A percentile compares a stretch with the other conserved stretches of the same genome.
These are phyloP conservation scores for Cicer chorassanicum DNA, from an alignment of 306 rosid genomes.

Conservation along the genomic window DNA sequence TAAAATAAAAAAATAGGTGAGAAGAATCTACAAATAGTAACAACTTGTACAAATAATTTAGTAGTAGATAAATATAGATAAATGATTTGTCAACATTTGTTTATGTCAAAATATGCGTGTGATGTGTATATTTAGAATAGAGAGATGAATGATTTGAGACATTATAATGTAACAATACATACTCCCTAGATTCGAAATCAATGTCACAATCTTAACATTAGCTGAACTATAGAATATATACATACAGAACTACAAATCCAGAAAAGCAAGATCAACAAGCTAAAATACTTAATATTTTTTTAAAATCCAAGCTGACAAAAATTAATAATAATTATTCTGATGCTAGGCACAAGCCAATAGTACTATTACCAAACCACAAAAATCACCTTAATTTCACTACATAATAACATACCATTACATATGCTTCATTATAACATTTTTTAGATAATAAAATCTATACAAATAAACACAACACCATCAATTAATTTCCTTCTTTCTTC, in stretches of 20 bases:
- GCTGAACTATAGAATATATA: slow-evolving; percentile 29
- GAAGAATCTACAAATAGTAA: slow-evolving; percentile 20
- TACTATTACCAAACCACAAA: slow-evolving; percentile 19
- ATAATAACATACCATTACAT: slow-evolving; percentile 37
- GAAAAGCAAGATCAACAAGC: slow-evolving; percentile 53
- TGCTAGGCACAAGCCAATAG: slow-evolving; percentile 25
- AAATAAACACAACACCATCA: slow-evolving; percentile 45
- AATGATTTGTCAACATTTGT: slow-evolving; percentile 42
- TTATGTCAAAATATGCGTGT: slow-evolving; percentile 46
- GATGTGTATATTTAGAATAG: slow-evolving; percentile 35
- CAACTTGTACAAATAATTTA: slow-evolving; percentile 29
- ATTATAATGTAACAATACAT: slow-evolving; percentile 6
- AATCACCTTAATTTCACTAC: slow-evolving; percentile 30
- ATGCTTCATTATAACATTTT: slow-evolving; percentile 37
- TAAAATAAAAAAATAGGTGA: neutral
- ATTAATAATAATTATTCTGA: slow-evolving; percentile 39
- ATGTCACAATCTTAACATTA: slow-evolving; percentile 38
- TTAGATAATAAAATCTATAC: slow-evolving; percentile 46
- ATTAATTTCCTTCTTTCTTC: neutral
- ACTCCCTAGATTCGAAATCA: slow-evolving; percentile 49
- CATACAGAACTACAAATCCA: slow-evolving; percentile 28
- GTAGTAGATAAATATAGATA: slow-evolving; percentile 46
- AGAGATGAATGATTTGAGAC: neutral
- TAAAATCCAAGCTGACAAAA: slow-evolving; percentile 43
- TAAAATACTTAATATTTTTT: slow-evolving; percentile 49